Conservation (phyloP, 305 asterid genomes). For the Fraxinus xanthoxyloides region DNA sequence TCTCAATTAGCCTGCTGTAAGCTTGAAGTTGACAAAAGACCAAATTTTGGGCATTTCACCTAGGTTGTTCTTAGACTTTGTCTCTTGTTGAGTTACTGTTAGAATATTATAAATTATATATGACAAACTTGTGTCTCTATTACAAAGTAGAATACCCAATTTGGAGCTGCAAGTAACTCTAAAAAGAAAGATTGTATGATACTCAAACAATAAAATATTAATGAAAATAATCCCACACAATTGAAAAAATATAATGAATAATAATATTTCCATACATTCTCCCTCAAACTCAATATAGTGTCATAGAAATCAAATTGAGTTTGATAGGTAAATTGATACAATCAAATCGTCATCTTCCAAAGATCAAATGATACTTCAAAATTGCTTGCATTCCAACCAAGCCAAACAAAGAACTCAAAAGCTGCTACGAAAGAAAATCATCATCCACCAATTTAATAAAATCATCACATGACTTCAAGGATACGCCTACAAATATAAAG, state of each 20-base stretch:
- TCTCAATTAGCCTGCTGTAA: background rate
- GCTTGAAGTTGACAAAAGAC: background rate
- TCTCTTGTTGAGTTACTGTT: background rate
- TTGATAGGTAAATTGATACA: background rate
- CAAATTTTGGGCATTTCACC: background rate
- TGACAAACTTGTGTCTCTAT: background rate
- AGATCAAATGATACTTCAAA: background rate
- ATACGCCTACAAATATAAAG: background rate
- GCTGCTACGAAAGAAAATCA: background rate
- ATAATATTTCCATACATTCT: too few species aligned
- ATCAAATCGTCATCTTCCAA: background rate
- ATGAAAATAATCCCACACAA: background rate
- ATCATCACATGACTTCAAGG: background rate
- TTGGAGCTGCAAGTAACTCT: background rate
- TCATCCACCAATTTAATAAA: background rate
- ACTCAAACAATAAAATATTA: background rate
- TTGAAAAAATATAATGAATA: background rate
- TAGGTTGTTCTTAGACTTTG: background rate
- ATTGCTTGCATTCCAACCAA: background rate
- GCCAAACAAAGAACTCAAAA: background rate
- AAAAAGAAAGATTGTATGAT: background rate
- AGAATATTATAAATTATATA: too few species aligned
- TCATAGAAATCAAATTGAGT: background rate
- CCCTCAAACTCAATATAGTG: background rate
- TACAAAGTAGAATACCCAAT: background rate